phyloP scores from a whole-genome alignment of 2,329 filamentous ascomycete species.

The Neofusicoccum cordaticola region DNA sequence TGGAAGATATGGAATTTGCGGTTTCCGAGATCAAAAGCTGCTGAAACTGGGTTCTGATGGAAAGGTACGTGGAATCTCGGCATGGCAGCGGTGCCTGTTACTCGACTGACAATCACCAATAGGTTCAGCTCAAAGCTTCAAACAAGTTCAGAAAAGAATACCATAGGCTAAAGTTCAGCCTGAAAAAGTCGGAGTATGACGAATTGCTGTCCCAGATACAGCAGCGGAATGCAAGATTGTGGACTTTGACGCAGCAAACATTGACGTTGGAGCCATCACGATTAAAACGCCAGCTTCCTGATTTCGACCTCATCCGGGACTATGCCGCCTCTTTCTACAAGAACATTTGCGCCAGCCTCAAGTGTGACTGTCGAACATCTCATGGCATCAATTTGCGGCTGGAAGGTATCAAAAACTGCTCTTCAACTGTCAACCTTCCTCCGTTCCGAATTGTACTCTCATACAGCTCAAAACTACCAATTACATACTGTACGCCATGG shows the following conservation, averaged over 20 bases:
- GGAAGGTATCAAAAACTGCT: background rate
- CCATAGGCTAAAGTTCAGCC: conserved; percentile 29
- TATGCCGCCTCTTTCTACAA: background rate
- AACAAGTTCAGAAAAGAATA: conserved; percentile 29
- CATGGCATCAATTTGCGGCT: background rate
- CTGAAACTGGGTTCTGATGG: background rate
- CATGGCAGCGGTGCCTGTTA: background rate
- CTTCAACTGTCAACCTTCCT: background rate
- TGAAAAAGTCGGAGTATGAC: conserved; percentile 28
- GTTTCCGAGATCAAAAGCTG: background rate
- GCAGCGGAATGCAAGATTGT: conserved; percentile 23
- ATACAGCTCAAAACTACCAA: background rate
- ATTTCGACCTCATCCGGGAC: background rate
- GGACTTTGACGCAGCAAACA: conserved; percentile 26
- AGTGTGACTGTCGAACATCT: background rate
- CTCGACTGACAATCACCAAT: background rate
- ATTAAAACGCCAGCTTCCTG: background rate
- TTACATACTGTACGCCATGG: background rate
- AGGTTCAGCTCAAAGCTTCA: conserved; percentile 25
- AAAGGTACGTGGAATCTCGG: conserved; percentile 7
- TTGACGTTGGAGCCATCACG: background rate
- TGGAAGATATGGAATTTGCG: background rate
- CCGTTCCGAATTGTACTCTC: background rate
- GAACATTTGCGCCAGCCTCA: background rate
- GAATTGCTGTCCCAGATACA: conserved; percentile 26